Base-by-base conservation (phyloP, 192 early-diverging fungal genomes). In the Gaertneriomyces sp. region DNA sequence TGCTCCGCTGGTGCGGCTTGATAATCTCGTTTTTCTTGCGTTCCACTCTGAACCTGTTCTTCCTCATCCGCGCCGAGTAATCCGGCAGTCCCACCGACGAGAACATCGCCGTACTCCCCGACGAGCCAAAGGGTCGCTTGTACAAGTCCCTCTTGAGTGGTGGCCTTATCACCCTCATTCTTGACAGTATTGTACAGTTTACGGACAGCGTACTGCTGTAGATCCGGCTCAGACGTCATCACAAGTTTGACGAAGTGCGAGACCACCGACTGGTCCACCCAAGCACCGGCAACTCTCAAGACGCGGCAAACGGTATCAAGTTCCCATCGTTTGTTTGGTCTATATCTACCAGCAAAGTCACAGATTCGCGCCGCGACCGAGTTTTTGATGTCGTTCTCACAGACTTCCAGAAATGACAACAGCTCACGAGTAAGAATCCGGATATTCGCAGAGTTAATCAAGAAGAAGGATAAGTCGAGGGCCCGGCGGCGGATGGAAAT, bases 401-500 rank as follows among this genome's bases (percentile, higher is more conserved):
- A 89, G 33, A 91, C 77, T 61, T 97, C 95, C 63, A 99, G 81
- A 77, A 94, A 97, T 5, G 90, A 86, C 54, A 99, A 75, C 8
- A 99, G 84, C 63, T 98, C 96, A 16, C 93, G 83, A 8, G 96
- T 93, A 54, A 99, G 81, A 5, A 92, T 88, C 16, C 92, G 90
- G 39, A 96, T 93, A 72, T 95, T 97, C n/a, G 85, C 80, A 40
- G 90, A 83, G 74, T 92, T 93, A 78, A 96, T 94, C 69, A 99
- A 81, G 12, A 93, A 95, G 84, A 99, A 99, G 20, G 89, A 88
- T 47, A 99, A 85, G 52, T 99, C 96, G 38, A 99, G 66, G 16
- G 97, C 97, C 25, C 97, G 90, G 12, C 94, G 88, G 42, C 97
- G 89, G 66, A 99, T 99, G 5, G 93, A 96, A 59, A 95, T 89